These are phyloP conservation scores for Apiospora phragmitis DNA, from an alignment of 2,329 filamentous ascomycete genomes.

Conservation along the genomic window DNA sequence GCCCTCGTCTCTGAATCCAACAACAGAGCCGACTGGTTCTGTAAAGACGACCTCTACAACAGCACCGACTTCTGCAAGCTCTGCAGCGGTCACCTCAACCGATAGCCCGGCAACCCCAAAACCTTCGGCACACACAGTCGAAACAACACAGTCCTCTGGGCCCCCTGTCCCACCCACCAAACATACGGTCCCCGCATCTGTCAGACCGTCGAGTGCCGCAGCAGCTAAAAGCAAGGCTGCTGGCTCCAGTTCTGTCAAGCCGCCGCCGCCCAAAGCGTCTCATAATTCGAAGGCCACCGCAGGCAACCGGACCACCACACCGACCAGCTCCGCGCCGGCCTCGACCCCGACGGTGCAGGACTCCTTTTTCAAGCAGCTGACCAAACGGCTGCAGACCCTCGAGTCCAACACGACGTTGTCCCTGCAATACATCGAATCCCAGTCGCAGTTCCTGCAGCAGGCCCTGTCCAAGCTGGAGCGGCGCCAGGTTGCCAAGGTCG, in stretches of 20 bases:
- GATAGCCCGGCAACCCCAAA: conserved; percentile 2
- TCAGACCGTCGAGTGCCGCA: conserved; percentile 19
- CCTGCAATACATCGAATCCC: conserved; percentile 94
- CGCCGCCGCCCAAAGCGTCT: conserved; percentile 26
- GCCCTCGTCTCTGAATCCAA: neutral
- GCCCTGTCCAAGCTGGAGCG: conserved; percentile 86
- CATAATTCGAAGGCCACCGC: conserved; percentile 24
- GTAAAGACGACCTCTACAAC: conserved; percentile 9
- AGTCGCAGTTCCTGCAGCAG: conserved; percentile 86
- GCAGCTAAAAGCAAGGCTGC: conserved; percentile 24
- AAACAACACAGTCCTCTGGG: neutral
- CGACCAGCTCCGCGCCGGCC: conserved; percentile 43
- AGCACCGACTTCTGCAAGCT: conserved; percentile 10
- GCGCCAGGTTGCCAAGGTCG: conserved; percentile 80
- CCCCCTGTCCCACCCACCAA: conserved; percentile 18
- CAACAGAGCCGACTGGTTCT: conserved; percentile 1
- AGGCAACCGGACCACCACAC: conserved; percentile 40
- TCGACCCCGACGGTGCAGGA: conserved; percentile 87
- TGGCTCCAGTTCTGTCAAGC: conserved; percentile 27
- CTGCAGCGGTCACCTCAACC: neutral
- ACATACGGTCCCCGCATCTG: conserved; percentile 16
- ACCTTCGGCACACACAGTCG: neutral
- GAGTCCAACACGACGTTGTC: conserved; percentile 93
- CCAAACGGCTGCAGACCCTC: conserved; percentile 86
- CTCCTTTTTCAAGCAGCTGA: conserved; percentile 95